These are phyloP conservation scores for Magnolia sinica DNA, from an alignment of 164 flowering plant genomes.

Conservation along the genomic window DNA sequence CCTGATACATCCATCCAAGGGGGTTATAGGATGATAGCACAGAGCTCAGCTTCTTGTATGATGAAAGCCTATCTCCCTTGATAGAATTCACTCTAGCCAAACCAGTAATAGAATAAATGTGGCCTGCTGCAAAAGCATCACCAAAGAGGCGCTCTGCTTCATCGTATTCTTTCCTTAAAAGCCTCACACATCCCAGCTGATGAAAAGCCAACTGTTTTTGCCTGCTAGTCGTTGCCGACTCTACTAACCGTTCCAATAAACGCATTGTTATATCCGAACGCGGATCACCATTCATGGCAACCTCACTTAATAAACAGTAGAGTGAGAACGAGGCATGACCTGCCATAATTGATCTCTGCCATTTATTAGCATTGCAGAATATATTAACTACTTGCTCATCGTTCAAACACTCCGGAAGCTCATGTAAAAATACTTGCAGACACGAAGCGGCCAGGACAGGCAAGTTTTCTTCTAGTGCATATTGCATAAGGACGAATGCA, in stretches of 20 bases:
- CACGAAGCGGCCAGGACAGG: slow-evolving; percentile 89
- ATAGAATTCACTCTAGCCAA: slow-evolving; percentile 65
- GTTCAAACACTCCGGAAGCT: slow-evolving; percentile 73
- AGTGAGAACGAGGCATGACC: slow-evolving; percentile 80
- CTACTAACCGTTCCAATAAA: slow-evolving; percentile 62
- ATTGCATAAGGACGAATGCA: slow-evolving; percentile 77
- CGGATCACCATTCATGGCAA: slow-evolving; percentile 66
- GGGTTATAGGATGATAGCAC: slow-evolving; percentile 64
- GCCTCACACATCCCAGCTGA: slow-evolving; percentile 81
- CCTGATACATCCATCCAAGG: slow-evolving; percentile 97
- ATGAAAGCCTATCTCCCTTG: slow-evolving; percentile 44
- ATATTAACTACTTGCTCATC: slow-evolving; percentile 64
- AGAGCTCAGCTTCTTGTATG: slow-evolving; percentile 70
- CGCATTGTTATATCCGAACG: slow-evolving; percentile 50
- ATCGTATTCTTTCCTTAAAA: slow-evolving; percentile 76
- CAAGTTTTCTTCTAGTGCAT: slow-evolving; percentile 71
- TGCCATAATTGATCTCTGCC: slow-evolving; percentile 59
- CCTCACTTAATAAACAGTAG: slow-evolving; percentile 78
- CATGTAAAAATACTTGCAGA: slow-evolving; percentile 73
- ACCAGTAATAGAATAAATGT: slow-evolving; percentile 74
- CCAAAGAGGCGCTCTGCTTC: slow-evolving; percentile 71
- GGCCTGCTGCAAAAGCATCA: slow-evolving; percentile 73
- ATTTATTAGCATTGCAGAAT: slow-evolving; percentile 40
- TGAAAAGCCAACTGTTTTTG: slow-evolving; percentile 78
- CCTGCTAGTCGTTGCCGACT: slow-evolving; percentile 50